phyloP scores from a whole-genome alignment of 2,329 filamentous ascomycete genomes.

The Neoscytalidium dimidiatum region DNA sequence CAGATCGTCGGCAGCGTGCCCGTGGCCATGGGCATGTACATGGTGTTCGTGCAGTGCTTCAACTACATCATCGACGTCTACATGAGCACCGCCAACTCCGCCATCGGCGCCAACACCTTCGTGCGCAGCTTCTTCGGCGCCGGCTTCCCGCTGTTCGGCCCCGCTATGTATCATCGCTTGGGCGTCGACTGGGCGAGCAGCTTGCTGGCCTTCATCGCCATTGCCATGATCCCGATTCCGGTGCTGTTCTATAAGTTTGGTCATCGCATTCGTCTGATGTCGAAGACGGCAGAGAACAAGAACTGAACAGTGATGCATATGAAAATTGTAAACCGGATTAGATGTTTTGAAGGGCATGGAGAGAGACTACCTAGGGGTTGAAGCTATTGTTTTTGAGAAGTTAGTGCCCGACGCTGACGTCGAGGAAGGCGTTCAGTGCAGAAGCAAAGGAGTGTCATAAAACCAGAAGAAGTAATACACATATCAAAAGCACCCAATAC shows the following conservation, averaged over 20 bases:
- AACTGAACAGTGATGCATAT: neutral
- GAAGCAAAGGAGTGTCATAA: no score
- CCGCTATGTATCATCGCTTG: constrained; percentile 49
- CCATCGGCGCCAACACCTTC: constrained; percentile 57
- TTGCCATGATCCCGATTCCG: constrained; percentile 42
- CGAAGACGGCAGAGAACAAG: neutral
- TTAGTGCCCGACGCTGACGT: no score
- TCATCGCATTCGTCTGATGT: neutral
- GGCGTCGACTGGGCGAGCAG: constrained; percentile 55
- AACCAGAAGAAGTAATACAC: no score
- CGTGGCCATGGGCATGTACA: constrained; percentile 49
- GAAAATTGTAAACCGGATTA: neutral
- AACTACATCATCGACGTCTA: constrained; percentile 64
- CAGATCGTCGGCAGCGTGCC: constrained; percentile 61
- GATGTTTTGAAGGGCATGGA: neutral
- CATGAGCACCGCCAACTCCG: constrained; percentile 49
- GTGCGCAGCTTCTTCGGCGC: constrained; percentile 59
- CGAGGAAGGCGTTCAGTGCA: no score
- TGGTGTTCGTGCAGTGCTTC: constrained; percentile 49
- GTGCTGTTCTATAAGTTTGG: neutral
- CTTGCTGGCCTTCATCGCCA: constrained; percentile 57
- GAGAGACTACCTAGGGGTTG: neutral
- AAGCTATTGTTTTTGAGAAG: no score
- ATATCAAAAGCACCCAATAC: no score
- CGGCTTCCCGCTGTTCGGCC: constrained; percentile 62